Conservation (phyloP, 805 yeast species). For the Scheffersomyces spartinae region DNA sequence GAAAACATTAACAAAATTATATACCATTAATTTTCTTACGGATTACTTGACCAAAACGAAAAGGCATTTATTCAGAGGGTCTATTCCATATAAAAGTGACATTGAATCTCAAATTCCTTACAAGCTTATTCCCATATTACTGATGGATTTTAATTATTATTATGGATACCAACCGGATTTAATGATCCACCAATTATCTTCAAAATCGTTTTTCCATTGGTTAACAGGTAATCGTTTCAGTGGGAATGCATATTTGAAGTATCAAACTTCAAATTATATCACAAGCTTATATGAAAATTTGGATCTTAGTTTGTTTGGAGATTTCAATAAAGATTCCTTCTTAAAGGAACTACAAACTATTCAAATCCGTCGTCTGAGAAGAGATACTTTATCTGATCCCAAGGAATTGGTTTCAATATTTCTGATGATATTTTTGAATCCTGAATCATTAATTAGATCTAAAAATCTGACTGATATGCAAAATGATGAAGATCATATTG, state of each 20-base stretch:
- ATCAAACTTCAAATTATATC: slow-evolving; percentile 5
- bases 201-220: slow-evolving; percentile 20
- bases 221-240: slow-evolving; percentile 10
- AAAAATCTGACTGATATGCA: no score
- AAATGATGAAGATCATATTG: no score
- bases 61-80: slow-evolving; percentile 7
- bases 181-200: slow-evolving; percentile 10
- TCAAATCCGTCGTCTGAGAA: no score
- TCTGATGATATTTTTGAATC: no score
- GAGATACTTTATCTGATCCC: no score
- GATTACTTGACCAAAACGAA: slow-evolving; percentile 6
- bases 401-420: no score
- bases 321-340: slow-evolving; percentile 8
- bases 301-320: no score
- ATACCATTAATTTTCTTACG: slow-evolving; percentile 13
- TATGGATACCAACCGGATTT: slow-evolving; percentile 11
- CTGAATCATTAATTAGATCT: no score
- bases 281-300: slow-evolving; percentile 3
- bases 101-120: no score
- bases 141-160: slow-evolving; percentile 11
- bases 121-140: slow-evolving; percentile 14
- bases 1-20: no score
- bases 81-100: no score
- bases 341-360: slow-evolving; percentile 8
- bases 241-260: slow-evolving; percentile 10